Conservation (phyloP, 768 basidiomycete genomes). For the Amanita rubescens region DNA sequence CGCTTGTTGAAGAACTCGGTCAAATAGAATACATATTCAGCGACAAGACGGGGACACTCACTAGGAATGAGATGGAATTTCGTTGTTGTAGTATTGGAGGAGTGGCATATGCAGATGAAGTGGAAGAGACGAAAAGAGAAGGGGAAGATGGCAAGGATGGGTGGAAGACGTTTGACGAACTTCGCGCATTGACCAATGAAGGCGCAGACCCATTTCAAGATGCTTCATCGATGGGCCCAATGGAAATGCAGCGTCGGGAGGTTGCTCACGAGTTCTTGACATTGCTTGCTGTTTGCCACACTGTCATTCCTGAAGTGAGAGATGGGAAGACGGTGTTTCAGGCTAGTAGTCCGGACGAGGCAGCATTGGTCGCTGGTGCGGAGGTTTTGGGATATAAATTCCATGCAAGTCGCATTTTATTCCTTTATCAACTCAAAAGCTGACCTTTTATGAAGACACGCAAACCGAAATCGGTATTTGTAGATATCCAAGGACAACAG, state of each 20-base stretch:
- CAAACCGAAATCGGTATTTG: conserved; percentile 93
- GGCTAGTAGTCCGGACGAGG: conserved; percentile 97
- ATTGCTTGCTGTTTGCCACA: conserved; percentile 92
- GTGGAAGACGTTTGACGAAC: conserved; percentile 77
- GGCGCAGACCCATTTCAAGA: conserved; percentile 56
- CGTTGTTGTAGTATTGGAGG: conserved; percentile 85
- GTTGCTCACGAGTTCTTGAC: conserved; percentile 68
- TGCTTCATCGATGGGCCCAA: conserved; percentile 21
- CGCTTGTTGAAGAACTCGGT: conserved; percentile 95
- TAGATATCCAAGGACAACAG: conserved; percentile 64
- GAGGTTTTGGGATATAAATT: conserved; percentile 90
- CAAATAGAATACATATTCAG: conserved; percentile 97
- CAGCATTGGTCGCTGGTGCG: conserved; percentile 90
- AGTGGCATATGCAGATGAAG: conserved; percentile 80
- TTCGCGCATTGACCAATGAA: conserved; percentile 49
- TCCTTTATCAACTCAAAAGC: background rate
- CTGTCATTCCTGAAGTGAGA: conserved; percentile 90
- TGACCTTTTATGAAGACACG: conserved; percentile 51
- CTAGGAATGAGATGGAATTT: conserved; percentile 98
- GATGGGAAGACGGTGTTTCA: conserved; percentile 91
- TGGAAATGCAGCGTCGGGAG: conserved; percentile 36
- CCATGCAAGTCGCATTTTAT: conserved; percentile 51
- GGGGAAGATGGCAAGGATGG: conserved; percentile 49
- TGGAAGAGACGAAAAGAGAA: conserved; percentile 80
- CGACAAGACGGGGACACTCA: conserved; percentile 92